Evolutionary conservation across 2,329 filamentous ascomycete genomes (phyloP).

Genomic region (Colletotrichum sublineola): DNA sequence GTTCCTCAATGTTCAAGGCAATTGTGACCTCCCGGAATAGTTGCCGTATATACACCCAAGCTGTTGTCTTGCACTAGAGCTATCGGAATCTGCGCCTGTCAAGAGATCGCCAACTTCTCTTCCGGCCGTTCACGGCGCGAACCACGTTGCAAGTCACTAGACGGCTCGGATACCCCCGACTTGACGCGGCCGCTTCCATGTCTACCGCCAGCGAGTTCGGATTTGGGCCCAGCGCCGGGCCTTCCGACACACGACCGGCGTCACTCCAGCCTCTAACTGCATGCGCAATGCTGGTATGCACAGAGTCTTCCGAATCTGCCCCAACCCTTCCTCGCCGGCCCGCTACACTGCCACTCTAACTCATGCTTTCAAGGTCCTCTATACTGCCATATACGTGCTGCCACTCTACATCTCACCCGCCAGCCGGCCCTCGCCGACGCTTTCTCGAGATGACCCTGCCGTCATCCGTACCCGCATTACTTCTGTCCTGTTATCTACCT

Average conservation of each 20-base stretch:
- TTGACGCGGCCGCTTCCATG: conserved; percentile 7
- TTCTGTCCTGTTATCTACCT: conserved; percentile 82
- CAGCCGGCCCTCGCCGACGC: conserved; percentile 82
- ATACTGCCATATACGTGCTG: conserved; percentile 90
- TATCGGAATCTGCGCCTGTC: background rate
- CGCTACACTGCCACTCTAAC: conserved; percentile 14
- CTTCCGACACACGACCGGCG: background rate
- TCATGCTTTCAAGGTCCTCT: conserved; percentile 70
- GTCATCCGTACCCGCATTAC: conserved; percentile 90
- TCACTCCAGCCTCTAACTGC: conserved; percentile 30
- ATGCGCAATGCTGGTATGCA: conserved; percentile 41
- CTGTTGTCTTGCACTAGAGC: background rate
- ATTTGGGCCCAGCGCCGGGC: conserved; percentile 12
- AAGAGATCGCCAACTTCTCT: background rate
- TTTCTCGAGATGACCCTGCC: conserved; percentile 88
- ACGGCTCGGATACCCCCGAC: background rate
- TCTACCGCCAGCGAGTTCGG: conserved; percentile 11
- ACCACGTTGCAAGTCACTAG: background rate
- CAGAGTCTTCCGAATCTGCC: background rate
- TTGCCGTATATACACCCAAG: background rate
- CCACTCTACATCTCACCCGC: conserved; percentile 88
- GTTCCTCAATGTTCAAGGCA: background rate
- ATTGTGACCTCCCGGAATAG: background rate
- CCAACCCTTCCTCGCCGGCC: too few species aligned
- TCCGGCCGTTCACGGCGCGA: background rate